Conservation (phyloP, 805 yeast genomes). For the Debaryomyces maramus region DNA sequence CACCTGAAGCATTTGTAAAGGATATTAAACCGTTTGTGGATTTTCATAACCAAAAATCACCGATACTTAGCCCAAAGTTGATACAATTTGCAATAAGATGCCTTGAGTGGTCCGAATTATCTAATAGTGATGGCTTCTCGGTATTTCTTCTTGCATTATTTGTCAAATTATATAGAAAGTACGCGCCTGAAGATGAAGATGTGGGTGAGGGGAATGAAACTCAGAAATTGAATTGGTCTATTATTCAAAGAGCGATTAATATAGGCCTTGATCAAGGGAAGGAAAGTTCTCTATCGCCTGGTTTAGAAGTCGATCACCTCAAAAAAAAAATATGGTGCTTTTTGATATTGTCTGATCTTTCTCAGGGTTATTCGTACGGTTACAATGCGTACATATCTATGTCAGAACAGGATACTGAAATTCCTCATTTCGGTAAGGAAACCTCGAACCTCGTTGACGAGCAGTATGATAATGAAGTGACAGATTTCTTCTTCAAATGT, state of each 20-base stretch:
- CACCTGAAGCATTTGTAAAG: neutral
- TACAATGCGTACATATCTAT: neutral
- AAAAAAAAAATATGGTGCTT: constrained; percentile 4
- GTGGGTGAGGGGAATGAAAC: neutral
- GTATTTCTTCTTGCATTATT: constrained; percentile 51
- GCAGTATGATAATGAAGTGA: neutral
- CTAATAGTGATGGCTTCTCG: constrained; percentile 41
- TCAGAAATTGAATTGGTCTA: neutral
- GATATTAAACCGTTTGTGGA: neutral
- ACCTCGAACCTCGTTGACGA: neutral
- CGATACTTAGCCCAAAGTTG: neutral
- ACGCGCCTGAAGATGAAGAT: constrained; percentile 50
- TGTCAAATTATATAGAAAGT: constrained; percentile 46
- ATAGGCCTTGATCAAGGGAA: neutral
- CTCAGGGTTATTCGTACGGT: constrained; percentile 4
- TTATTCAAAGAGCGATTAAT: neutral
- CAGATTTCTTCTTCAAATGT: constrained; percentile 4
- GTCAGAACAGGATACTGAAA: neutral
- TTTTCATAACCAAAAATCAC: neutral
- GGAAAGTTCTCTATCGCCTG: neutral
- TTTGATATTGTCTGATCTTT: constrained; percentile 5
- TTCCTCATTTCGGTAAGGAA: neutral
- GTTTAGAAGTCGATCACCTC: neutral
- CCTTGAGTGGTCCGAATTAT: constrained; percentile 22
- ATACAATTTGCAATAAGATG: constrained; percentile 12